A percentile compares a stretch with the other conserved stretches of the same genome.
These are phyloP conservation scores for Colletotrichum salicis DNA, from an alignment of 2,329 filamentous ascomycete species.

Conservation along the genomic window DNA sequence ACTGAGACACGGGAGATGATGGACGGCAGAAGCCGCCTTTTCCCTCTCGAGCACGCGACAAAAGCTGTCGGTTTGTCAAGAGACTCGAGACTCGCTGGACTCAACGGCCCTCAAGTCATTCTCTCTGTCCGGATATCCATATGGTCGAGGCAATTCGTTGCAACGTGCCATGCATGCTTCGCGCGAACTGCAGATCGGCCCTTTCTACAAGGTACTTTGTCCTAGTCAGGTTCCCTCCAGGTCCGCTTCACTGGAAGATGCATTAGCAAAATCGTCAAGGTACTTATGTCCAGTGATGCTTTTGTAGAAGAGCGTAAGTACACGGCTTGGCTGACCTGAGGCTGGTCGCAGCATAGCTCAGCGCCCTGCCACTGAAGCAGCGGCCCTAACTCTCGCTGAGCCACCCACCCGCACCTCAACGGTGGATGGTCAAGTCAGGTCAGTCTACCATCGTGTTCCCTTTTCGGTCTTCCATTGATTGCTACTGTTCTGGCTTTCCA, in stretches of 20 bases:
- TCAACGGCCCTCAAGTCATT: too few species aligned
- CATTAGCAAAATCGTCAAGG: neutral
- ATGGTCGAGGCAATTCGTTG: neutral
- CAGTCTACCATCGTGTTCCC: neutral
- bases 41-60: neutral
- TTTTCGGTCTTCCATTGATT: neutral
- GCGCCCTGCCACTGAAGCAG: neutral
- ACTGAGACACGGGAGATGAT: constrained; percentile 28
- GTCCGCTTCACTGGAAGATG: neutral
- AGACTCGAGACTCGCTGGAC: neutral
- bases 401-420: neutral
- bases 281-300: neutral
- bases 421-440: neutral
- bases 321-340: neutral
- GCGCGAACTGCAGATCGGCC: neutral
- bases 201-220: neutral
- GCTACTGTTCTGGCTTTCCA: neutral
- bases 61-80: neutral
- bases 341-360: neutral
- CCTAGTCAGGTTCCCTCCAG: neutral
- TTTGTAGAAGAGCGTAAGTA: neutral
- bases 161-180: neutral
- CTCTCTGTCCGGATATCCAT: neutral
- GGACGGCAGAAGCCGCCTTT: neutral
- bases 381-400: neutral